These are phyloP conservation scores for Apostasia ramifera DNA, from an alignment of 106 monocot species.

Conservation along the genomic window DNA sequence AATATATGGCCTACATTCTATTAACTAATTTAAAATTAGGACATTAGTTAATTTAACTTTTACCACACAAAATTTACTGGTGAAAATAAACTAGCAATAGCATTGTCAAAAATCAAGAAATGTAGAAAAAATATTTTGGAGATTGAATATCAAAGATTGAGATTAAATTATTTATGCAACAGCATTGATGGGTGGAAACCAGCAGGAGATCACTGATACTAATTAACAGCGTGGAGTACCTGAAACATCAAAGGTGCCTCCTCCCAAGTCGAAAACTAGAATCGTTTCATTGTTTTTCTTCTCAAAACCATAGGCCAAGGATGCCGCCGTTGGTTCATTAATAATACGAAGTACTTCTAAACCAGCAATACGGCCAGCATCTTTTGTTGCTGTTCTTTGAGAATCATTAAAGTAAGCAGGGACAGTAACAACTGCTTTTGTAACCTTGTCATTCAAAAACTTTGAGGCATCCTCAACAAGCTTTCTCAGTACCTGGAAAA, in stretches of 20 bases:
- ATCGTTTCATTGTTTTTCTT: conserved; percentile 94
- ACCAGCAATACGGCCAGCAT: conserved; percentile 89
- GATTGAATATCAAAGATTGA: no score
- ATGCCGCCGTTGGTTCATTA: conserved; percentile 84
- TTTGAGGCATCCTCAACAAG: conserved; percentile 80
- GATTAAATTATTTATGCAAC: no score
- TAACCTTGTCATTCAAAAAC: conserved; percentile 85
- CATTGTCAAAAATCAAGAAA: no score
- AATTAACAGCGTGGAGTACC: conserved; percentile 18
- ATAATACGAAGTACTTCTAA: conserved; percentile 87
- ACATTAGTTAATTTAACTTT: no score
- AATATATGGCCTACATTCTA: no score
- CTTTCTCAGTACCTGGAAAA: conserved; percentile 50
- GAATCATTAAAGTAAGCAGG: conserved; percentile 92
- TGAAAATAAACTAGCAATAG: no score
- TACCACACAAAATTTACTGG: no score
- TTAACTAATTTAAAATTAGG: no score
- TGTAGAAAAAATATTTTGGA: no score
- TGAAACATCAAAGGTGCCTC: conserved; percentile 95
- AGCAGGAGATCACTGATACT: no score
- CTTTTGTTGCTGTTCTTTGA: conserved; percentile 83
- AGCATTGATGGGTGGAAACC: no score
- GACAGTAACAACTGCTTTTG: conserved; percentile 85
- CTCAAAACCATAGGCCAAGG: conserved; percentile 88
- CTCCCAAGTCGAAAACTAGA: conserved; percentile 82